Base-by-base conservation (phyloP, 116 monocot genomes). In the Phalaenopsis hybrid region DNA sequence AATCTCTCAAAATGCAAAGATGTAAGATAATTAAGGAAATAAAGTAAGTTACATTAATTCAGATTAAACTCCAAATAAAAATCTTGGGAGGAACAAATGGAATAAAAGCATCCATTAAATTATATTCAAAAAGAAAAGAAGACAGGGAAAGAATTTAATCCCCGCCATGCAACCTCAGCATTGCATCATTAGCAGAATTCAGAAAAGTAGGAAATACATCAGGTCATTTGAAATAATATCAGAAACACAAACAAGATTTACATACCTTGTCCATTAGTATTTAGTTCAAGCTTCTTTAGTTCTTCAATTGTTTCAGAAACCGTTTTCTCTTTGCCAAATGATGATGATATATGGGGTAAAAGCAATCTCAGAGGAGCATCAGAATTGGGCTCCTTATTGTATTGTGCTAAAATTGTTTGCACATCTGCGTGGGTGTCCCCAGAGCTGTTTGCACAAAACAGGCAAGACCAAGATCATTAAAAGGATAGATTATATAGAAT, bases 351-450 rank as follows among this genome's bases (percentile, higher is more conserved):
- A 80, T 89, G 78, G 81, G 97, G 94, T 43, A 94, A 90, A 81
- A 93, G 83, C 78, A 84, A 41, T 59, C 86, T 87, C 69, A 94
- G 80, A 76, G 89, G 88, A 34, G 94, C 51, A 80, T 89, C 89
- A 84, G 87, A 90, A 51, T 89, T 90, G 58, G 91, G 88, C 49
- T 91, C 85, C 74, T 84, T 88, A 50, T 76, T 79, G 46, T 83
- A 88, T 43, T 78, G 77, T 69, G 84, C 85, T 83, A 97, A 83
- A 37, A 94, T 33, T 48, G 83, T 70, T 48, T 81, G 75, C 17
- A 94, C 87, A 88, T 97, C 91, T 43, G 89, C 86, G 78, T 94
- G 90, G 20, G 93, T 80, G 41, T 97, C 92, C 75, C 86, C 86
- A 23, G 93, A 93, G 84, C 97, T 97, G 85, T 31, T 77, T 55